Percentiles rank a stretch among this genome's conserved stretches.
Evolutionary conservation across 768 basidiomycete genomes (phyloP).

Genomic region (Terana coerulea): DNA sequence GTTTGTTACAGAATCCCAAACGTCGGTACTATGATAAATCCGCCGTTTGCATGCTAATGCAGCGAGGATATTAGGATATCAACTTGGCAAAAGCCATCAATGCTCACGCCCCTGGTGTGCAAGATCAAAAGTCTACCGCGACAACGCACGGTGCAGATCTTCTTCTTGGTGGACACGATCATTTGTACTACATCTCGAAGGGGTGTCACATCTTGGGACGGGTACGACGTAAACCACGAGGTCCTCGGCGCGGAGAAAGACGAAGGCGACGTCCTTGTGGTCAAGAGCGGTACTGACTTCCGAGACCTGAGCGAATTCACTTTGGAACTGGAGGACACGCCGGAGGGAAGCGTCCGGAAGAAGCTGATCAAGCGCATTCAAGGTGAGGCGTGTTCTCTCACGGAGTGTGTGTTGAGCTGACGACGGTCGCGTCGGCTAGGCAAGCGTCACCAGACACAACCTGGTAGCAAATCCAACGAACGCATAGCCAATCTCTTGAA

Average conservation of each 20-base stretch:
- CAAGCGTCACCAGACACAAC: slow-evolving; percentile 58
- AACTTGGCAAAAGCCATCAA: slow-evolving; percentile 60
- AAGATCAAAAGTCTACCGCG: slow-evolving; percentile 38
- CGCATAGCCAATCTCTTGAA: slow-evolving; percentile 56
- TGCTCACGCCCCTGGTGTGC: slow-evolving; percentile 55
- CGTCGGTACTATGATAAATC: slow-evolving; percentile 14
- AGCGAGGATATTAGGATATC: slow-evolving; percentile 61
- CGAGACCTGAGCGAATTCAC: slow-evolving; percentile 76
- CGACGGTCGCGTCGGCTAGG: slow-evolving; percentile 42
- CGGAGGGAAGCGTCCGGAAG: slow-evolving; percentile 57
- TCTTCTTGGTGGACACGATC: slow-evolving; percentile 87
- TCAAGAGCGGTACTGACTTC: slow-evolving; percentile 91
- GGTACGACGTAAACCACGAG: slow-evolving; percentile 46
- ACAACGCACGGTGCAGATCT: slow-evolving; percentile 75
- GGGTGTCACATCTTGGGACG: slow-evolving; percentile 65
- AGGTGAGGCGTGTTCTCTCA: slow-evolving; percentile 36
- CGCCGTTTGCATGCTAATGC: not conserved
- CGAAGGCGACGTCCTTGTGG: slow-evolving; percentile 61
- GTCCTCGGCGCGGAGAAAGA: slow-evolving; percentile 72
- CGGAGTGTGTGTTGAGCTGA: not conserved
- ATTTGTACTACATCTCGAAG: slow-evolving; percentile 70
- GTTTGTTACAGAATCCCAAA: slow-evolving; percentile 31
- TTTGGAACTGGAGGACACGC: slow-evolving; percentile 56
- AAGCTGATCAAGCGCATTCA: slow-evolving; percentile 59
- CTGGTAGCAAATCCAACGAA: slow-evolving; percentile 42